Conservation (phyloP, 768 basidiomycete genomes). For the Gyrodon lividus region DNA sequence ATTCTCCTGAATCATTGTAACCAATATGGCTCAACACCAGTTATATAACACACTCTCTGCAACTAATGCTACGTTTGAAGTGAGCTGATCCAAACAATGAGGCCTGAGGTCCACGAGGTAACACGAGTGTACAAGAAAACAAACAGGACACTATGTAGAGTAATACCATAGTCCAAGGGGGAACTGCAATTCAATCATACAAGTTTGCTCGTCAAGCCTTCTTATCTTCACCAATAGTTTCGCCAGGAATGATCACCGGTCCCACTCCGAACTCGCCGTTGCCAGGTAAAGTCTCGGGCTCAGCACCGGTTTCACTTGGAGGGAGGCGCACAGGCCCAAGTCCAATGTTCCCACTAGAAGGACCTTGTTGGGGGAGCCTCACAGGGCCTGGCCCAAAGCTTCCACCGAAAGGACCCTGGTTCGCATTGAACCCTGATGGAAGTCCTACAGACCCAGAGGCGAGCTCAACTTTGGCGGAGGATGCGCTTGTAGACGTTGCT, state of each 20-base stretch:
- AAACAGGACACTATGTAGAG: slow-evolving; percentile 5
- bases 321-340: slow-evolving; percentile 21
- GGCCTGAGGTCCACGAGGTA: not conserved
- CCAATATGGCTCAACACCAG: not conserved
- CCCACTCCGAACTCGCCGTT: slow-evolving; percentile 26
- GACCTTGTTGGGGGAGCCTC: slow-evolving; percentile 3
- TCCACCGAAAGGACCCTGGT: slow-evolving; percentile 18
- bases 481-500: not conserved
- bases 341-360: slow-evolving; percentile 12
- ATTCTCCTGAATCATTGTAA: not conserved
- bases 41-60: not conserved
- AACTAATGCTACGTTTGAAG: not conserved
- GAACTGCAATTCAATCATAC: not conserved
- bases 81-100: not conserved
- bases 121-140: slow-evolving; percentile 2
- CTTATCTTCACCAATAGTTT: slow-evolving; percentile 23
- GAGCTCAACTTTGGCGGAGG: slow-evolving; percentile 18
- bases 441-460: slow-evolving; percentile 16
- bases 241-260: slow-evolving; percentile 28
- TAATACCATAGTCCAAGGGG: not conserved
- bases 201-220: slow-evolving; percentile 1
- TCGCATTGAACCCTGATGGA: not conserved
- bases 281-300: slow-evolving; percentile 25
- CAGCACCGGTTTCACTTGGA: slow-evolving; percentile 20
- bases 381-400: slow-evolving; percentile 24